phyloP scores from a whole-genome alignment of 345 rosid genomes.

The Salix suchowensis region DNA sequence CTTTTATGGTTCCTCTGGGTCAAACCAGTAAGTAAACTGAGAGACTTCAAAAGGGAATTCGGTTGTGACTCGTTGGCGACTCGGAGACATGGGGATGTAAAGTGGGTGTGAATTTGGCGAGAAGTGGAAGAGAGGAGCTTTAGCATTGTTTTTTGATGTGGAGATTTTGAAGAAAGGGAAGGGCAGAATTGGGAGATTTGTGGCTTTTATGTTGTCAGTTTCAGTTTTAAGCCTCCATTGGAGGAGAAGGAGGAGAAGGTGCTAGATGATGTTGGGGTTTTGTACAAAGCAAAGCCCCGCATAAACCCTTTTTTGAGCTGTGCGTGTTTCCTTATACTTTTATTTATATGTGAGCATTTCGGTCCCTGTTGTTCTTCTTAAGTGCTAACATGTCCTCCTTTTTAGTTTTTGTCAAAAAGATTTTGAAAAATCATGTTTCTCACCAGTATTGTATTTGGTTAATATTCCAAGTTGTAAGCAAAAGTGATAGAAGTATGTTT shows the following conservation, averaged over 20 bases:
- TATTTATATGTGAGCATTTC: not conserved
- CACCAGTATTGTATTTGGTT: too few species aligned
- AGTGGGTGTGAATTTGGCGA: slow-evolving; percentile 22
- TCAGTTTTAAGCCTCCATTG: slow-evolving; percentile 4
- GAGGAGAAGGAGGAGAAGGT: not conserved
- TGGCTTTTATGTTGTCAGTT: not conserved
- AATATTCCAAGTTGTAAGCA: too few species aligned
- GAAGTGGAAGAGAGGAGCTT: slow-evolving; percentile 22
- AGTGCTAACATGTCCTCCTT: not conserved
- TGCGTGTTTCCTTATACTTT: too few species aligned
- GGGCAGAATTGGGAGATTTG: not conserved
- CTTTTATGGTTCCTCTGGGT: slow-evolving; percentile 12
- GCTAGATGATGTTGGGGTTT: not conserved
- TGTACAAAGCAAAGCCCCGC: slow-evolving; percentile 21
- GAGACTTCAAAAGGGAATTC: slow-evolving; percentile 9
- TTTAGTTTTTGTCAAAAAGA: not conserved
- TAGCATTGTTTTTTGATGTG: slow-evolving; percentile 12
- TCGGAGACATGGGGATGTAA: slow-evolving; percentile 24
- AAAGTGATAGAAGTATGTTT: too few species aligned
- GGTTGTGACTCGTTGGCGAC: not conserved
- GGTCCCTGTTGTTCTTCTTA: not conserved
- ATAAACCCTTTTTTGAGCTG: slow-evolving; percentile 17
- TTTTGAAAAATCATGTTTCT: too few species aligned
- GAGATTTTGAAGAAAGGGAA: not conserved
- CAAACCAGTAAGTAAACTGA: slow-evolving; percentile 17